phyloP scores from a whole-genome alignment of 2,329 filamentous ascomycete genomes.

The Alternaria hordeiaustralica region DNA sequence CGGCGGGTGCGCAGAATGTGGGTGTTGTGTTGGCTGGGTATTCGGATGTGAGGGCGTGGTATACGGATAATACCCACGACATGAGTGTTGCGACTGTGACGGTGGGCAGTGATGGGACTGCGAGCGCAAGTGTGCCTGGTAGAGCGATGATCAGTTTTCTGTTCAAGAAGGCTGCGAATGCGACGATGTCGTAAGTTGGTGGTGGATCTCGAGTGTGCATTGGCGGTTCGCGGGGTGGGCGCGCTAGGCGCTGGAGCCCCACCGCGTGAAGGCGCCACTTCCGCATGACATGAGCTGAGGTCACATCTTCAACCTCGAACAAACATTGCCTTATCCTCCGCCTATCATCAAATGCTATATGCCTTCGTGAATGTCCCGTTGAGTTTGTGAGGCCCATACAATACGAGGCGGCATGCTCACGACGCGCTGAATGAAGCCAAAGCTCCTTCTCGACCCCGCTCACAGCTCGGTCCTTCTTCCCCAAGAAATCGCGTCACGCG shows the following conservation, averaged over 20 bases:
- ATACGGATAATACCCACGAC: conserved; percentile 34
- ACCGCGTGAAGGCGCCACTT: background rate
- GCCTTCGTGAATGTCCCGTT: background rate
- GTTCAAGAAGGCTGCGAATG: conserved; percentile 9
- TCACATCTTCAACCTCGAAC: background rate
- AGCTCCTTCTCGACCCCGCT: background rate
- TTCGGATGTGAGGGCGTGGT: conserved; percentile 28
- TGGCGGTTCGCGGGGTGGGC: background rate
- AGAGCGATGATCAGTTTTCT: conserved; percentile 40
- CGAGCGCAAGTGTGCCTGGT: conserved; percentile 30
- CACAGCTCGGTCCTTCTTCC: background rate
- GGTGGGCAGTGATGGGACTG: conserved; percentile 28
- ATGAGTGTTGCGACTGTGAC: conserved; percentile 10
- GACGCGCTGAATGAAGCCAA: background rate
- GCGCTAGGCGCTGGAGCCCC: background rate
- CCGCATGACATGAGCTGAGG: background rate
- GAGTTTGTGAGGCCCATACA: background rate
- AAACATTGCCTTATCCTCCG: background rate
- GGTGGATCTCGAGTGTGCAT: background rate
- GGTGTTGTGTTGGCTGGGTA: conserved; percentile 16
- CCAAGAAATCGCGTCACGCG: background rate
- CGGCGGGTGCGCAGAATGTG: conserved; percentile 26
- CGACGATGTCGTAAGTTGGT: background rate
- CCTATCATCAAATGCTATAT: fast-evolving
- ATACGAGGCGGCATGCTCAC: background rate